These are phyloP conservation scores for Gossypium stocksii DNA, from an alignment of 345 rosid species.

Conservation along the genomic window DNA sequence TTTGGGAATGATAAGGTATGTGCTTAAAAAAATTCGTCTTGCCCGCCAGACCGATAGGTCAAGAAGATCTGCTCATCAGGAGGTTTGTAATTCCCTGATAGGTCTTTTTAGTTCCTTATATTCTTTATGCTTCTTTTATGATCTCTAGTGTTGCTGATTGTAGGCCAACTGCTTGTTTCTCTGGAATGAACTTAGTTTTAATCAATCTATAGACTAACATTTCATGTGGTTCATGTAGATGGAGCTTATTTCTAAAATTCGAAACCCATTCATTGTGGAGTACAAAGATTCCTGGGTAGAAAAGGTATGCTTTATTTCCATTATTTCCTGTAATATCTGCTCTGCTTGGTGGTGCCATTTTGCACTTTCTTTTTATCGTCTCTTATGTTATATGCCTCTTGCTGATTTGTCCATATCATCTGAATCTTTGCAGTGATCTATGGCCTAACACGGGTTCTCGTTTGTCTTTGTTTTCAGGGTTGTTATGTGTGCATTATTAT, in stretches of 20 bases:
- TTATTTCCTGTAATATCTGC: background rate
- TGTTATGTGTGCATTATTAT: conserved; percentile 97
- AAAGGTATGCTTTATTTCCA: conserved; percentile 53
- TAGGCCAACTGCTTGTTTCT: conserved; percentile 9
- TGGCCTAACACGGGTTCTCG: conserved; percentile 26
- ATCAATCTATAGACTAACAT: conserved; percentile 3
- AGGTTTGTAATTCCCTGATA: conserved; percentile 41
- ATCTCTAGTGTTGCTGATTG: background rate
- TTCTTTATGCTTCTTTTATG: too few relatives aligned
- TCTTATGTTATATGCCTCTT: background rate
- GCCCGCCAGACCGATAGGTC: conserved; percentile 98
- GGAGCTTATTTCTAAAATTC: conserved; percentile 86
- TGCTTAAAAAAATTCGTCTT: conserved; percentile 94
- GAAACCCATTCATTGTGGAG: conserved; percentile 88
- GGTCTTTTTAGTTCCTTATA: background rate
- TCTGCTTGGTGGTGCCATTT: background rate
- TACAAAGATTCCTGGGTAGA: conserved; percentile 99
- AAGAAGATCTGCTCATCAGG: conserved; percentile 99
- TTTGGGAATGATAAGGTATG: conserved; percentile 58
- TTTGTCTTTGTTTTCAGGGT: conserved; percentile 50
- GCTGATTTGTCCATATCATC: background rate
- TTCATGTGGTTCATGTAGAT: conserved; percentile 51
- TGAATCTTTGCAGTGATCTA: background rate
- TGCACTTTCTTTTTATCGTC: background rate
- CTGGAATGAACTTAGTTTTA: conserved; percentile 6